Evolutionary conservation across 2,329 filamentous ascomycete species (phyloP).

Genomic region (Rasamsonia emersonii): DNA sequence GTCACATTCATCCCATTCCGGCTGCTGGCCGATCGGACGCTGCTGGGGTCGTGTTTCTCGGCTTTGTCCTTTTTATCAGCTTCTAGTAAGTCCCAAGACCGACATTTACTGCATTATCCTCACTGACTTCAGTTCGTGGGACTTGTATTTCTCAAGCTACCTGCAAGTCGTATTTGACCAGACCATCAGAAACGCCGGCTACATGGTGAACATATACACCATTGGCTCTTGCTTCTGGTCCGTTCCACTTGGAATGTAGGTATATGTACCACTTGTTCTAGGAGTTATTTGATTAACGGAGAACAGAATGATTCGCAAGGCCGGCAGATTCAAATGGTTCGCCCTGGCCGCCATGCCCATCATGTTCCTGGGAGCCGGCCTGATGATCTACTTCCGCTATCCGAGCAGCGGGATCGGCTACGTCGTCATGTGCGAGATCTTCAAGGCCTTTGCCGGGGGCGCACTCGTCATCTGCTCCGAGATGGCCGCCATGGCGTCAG

Average conservation of each 20-base stretch:
- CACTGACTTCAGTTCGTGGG: too few species aligned
- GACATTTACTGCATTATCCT: too few species aligned
- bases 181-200: slow-evolving; percentile 20
- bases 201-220: slow-evolving; percentile 41
- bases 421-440: slow-evolving; percentile 1
- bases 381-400: not conserved
- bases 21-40: slow-evolving; percentile 40
- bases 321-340: too few species aligned
- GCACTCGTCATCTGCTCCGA: not conserved
- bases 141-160: slow-evolving; percentile 17
- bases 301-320: too few species aligned
- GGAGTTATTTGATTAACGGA: too few species aligned
- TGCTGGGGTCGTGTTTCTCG: too few species aligned
- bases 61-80: too few species aligned
- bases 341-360: too few species aligned
- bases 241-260: too few species aligned
- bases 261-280: too few species aligned
- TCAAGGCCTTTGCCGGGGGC: not conserved
- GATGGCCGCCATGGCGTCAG: slow-evolving; percentile 1
- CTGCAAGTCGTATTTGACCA: slow-evolving; percentile 12
- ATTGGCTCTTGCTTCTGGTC: slow-evolving; percentile 45
- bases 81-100: too few species aligned
- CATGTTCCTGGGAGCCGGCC: slow-evolving; percentile 1
- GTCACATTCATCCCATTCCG: slow-evolving; percentile 47
- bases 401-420: not conserved